phyloP scores from a whole-genome alignment of 148 eudicot species.

The Rhododendron williamsianum region DNA sequence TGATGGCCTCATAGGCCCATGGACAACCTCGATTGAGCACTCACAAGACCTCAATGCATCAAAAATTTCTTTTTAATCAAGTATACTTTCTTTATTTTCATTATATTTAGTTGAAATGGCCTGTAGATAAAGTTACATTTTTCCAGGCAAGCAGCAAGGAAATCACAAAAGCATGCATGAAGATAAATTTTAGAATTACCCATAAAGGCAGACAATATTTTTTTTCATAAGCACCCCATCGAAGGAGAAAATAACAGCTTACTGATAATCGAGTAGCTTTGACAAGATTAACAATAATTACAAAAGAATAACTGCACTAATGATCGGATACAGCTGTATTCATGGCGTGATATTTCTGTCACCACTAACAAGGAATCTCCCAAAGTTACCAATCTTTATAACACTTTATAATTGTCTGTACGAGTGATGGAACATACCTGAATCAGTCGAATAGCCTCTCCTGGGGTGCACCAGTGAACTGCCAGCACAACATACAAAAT shows the following conservation, averaged over 20 bases:
- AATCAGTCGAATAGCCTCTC: conserved; percentile 48
- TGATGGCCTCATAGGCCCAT: background rate
- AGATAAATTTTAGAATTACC: background rate
- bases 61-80: background rate
- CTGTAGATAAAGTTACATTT: background rate
- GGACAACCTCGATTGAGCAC: background rate
- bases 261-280: background rate
- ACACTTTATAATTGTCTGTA: background rate
- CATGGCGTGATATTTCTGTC: background rate
- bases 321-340: background rate
- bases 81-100: background rate
- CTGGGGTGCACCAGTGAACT: conserved; percentile 39
- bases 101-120: background rate
- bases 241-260: background rate
- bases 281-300: background rate
- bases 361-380: background rate
- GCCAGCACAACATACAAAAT: conserved; percentile 14
- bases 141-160: background rate
- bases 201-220: background rate
- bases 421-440: conserved; percentile 33
- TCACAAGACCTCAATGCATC: too few relatives aligned
- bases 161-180: background rate
- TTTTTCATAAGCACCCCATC: background rate
- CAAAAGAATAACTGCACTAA: background rate
- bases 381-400: background rate